phyloP scores from a whole-genome alignment of 148 eudicot species.

The Dysphania ambrosioides region DNA sequence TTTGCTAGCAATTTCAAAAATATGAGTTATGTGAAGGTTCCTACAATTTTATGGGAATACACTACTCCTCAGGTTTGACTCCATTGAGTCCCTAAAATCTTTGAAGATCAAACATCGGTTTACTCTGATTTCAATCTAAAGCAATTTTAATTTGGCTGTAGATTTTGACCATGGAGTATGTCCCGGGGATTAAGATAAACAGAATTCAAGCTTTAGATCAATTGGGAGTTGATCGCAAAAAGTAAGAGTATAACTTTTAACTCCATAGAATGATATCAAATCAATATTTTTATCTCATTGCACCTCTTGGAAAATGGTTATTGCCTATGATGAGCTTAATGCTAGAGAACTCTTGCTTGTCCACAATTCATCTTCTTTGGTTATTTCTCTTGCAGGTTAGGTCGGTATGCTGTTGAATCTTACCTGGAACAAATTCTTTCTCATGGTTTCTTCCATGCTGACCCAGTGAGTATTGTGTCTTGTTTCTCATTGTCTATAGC shows the following conservation, averaged over 20 bases:
- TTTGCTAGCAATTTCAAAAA: conserved; percentile 81
- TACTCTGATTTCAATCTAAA: conserved; percentile 24
- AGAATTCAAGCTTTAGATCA: conserved; percentile 91
- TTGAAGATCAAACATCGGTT: conserved; percentile 7
- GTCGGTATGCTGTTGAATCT: conserved; percentile 98
- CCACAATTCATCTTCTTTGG: not conserved
- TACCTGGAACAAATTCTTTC: conserved; percentile 89
- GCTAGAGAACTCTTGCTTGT: not conserved
- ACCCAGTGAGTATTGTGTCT: conserved; percentile 61
- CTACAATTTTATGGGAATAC: conserved; percentile 76
- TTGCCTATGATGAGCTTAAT: not conserved
- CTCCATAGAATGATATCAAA: not conserved
- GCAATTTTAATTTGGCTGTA: conserved; percentile 31
- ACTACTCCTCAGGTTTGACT: conserved; percentile 90
- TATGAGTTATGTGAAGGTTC: conserved; percentile 94
- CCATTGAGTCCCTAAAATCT: conserved; percentile 15
- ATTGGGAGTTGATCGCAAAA: conserved; percentile 93
- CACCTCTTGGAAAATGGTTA: not conserved
- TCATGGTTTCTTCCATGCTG: conserved; percentile 98
- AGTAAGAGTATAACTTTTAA: conserved; percentile 35
- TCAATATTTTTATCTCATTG: not conserved
- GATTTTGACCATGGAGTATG: conserved; percentile 98
- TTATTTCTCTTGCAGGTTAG: conserved; percentile 47
- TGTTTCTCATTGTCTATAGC: not conserved
- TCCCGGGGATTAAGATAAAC: conserved; percentile 97